Evolutionary conservation across 2,329 filamentous ascomycete genomes (phyloP).

Genomic region (Nannizziopsis barbatae): DNA sequence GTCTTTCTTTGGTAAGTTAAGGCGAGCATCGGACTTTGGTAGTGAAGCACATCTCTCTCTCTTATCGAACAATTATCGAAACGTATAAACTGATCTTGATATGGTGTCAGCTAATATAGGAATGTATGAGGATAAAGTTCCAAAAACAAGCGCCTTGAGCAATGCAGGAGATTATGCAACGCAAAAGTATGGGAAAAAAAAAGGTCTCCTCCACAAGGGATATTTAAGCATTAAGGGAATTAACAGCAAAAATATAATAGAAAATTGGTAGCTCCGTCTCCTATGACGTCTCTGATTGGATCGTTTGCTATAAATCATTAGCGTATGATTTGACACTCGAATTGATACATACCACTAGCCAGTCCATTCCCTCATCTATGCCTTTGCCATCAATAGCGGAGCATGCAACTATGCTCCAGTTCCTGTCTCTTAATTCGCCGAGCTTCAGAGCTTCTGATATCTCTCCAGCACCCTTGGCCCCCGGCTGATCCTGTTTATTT

Average conservation of each 20-base stretch:
- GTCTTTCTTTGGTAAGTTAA: too few species aligned
- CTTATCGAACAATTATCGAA: neutral
- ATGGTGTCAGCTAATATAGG: neutral
- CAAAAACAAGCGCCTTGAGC: constrained; percentile 1
- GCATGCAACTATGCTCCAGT: constrained; percentile 98
- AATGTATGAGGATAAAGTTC: neutral
- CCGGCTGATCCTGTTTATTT: constrained; percentile 98
- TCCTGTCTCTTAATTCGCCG: constrained; percentile 84
- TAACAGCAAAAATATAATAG: too few species aligned
- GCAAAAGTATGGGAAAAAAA: neutral
- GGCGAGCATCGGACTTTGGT: too few species aligned
- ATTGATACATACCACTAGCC: constrained; percentile 63
- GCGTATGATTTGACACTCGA: neutral
- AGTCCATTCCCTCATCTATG: constrained; percentile 97
- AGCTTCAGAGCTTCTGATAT: constrained; percentile 88
- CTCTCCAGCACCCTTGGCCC: constrained; percentile 89
- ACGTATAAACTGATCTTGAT: neutral
- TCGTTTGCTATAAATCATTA: constrained; percentile 29
- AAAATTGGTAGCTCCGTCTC: neutral
- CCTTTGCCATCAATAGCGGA: constrained; percentile 91
- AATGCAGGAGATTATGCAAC: constrained; percentile 1
- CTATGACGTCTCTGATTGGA: constrained; percentile 36
- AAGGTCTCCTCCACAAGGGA: neutral
- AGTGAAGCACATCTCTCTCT: too few species aligned
- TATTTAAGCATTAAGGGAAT: neutral